These are phyloP conservation scores for Trichophyton mentagrophytes DNA, from an alignment of 2,329 filamentous ascomycete genomes.

Conservation along the genomic window DNA sequence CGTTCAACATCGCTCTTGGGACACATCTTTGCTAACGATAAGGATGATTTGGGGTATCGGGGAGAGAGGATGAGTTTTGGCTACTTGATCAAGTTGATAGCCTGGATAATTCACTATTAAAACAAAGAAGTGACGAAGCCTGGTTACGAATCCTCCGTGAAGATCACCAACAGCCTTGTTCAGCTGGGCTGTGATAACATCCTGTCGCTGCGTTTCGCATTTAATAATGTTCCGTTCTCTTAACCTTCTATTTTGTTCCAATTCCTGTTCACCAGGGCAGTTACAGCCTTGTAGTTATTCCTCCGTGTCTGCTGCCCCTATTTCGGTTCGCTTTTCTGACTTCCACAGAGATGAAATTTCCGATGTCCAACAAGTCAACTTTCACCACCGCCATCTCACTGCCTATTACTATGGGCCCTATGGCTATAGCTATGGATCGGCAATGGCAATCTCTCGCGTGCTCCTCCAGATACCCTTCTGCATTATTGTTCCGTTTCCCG, in stretches of 20 bases:
- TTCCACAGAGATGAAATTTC: not conserved
- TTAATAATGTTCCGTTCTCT: not conserved
- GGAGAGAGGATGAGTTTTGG: not conserved
- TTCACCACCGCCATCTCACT: no score
- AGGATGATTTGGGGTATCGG: not conserved
- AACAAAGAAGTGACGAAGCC: not conserved
- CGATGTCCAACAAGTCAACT: not conserved
- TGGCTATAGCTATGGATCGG: not conserved
- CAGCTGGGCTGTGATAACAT: not conserved
- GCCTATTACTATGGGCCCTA: not conserved
- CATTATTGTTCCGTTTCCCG: not conserved
- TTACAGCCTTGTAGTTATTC: not conserved
- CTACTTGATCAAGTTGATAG: not conserved
- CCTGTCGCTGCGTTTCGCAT: not conserved
- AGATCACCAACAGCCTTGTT: no score
- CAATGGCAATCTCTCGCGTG: not conserved
- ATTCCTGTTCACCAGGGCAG: not conserved
- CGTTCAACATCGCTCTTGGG: not conserved
- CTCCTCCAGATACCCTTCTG: not conserved
- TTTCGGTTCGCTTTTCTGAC: not conserved
- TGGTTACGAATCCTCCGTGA: not conserved
- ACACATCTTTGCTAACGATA: not conserved
- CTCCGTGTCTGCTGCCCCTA: not conserved
- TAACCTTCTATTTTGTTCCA: not conserved
- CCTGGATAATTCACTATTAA: not conserved